Base-by-base conservation (phyloP, 2,329 filamentous ascomycete species). In the Fusarium sterilihyphosum region DNA sequence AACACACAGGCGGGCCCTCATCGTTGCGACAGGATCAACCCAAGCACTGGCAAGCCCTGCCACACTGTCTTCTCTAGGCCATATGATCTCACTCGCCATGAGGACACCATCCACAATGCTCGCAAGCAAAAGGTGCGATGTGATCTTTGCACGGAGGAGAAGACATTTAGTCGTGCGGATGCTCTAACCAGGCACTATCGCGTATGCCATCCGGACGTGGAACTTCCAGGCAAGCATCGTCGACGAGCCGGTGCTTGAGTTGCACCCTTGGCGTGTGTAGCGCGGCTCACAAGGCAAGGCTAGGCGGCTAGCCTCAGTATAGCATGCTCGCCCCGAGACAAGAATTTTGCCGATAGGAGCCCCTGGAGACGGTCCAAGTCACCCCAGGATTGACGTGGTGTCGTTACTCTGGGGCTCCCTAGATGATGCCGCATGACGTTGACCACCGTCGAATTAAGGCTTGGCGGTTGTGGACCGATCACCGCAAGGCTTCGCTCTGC, bases 31-130 rank as follows among this genome's bases (percentile, higher is more conserved):
- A 91, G 95, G 75, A 94, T 96, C 84, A 98, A 98, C 83, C 96
- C 96, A 4, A 96, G 94, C 73, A 98, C 96, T 1, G 94, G 94
- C 73, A 98, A 98, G 85, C 93, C 95, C 1, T 98, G 96, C 88
- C 96, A 94, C 81, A 97, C 95, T 1, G 88, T 98, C 61, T 98
- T 99, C 83, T 98, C 96, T 2, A 88, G 96, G 26, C 96, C 96
- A 4, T 99, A 99, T 86, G 96, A 99, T 83, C 88, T 99, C 60
- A 99, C 96, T 0, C 89, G 96, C 29, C 96, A 99, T 81, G 96
- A 99, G 82, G 96, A 98, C 76, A 98, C 96, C 0, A 98, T 98
- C 74, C 96, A 98, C 88, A 98, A 98, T 78, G 92, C 92, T 3
- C 91, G 94, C 78, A 98, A 98, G 87, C 92, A 95, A 82, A 98